A percentile compares a stretch with the other conserved stretches of the same genome.
Evolutionary conservation across 2,329 filamentous ascomycete genomes (phyloP).

Genomic region (Colletotrichum sp.): DNA sequence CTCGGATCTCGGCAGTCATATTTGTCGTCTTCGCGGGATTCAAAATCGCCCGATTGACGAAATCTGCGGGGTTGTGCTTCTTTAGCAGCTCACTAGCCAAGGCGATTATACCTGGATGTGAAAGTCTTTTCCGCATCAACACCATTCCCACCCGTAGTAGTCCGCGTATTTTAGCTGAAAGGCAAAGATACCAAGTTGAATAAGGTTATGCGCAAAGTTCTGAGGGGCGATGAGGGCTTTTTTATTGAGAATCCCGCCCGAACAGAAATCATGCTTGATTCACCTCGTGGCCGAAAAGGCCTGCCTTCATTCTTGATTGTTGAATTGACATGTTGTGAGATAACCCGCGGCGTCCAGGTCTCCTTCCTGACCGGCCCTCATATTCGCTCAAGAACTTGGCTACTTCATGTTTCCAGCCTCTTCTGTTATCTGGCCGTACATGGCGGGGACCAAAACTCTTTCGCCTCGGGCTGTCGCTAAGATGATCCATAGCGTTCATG

Average conservation of each 20-base stretch:
- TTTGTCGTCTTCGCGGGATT: not conserved
- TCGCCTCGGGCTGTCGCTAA: fast-evolving
- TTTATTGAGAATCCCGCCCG: fast-evolving
- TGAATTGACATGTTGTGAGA: fast-evolving
- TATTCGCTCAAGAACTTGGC: not conserved
- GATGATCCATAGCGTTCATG: not conserved
- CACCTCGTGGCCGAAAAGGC: not conserved
- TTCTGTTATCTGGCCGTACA: not conserved
- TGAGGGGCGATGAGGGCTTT: too few species aligned
- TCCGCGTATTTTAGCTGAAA: fast-evolving
- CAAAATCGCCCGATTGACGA: not conserved
- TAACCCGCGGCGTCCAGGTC: not conserved
- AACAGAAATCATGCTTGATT: not conserved
- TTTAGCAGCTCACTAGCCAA: fast-evolving
- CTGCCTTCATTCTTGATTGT: not conserved
- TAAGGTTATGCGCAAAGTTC: not conserved
- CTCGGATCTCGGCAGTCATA: not conserved
- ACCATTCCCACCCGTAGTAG: not conserved
- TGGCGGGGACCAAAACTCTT: not conserved
- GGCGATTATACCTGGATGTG: not conserved
- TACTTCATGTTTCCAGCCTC: fast-evolving
- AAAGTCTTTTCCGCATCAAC: not conserved
- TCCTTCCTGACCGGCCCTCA: not conserved
- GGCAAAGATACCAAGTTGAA: not conserved
- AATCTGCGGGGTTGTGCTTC: not conserved